Evolutionary conservation across 805 yeast species (phyloP), one percentile per base, ranked within the genome.

Genomic region (Candida boleticola): DNA sequence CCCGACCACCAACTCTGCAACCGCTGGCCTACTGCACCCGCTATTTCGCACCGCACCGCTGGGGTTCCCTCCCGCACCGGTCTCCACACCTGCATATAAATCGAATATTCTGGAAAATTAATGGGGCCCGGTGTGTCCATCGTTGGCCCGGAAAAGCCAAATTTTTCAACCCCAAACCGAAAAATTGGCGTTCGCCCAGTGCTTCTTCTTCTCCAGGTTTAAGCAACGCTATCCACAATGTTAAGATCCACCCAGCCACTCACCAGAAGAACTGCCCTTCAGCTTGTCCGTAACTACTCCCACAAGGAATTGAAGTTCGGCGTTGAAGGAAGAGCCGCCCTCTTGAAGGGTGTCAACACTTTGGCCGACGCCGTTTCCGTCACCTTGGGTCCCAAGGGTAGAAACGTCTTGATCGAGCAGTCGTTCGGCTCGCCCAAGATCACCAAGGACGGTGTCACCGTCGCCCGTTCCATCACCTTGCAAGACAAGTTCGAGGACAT

Each of bases 391-490:
- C 99, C 99, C 57, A 90, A 90, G 68, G 99, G 99, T 60, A 84
- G 99, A 70, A 92, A 89, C 58, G 99, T 89, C 29, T 77, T 92
- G 55, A 90, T 93, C 62, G 98, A 92, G 73, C 99, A 93, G 73
- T 85, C 88, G 49, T 93, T 88, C 54, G 97, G 97, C 52, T 80
- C 96, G 40, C 99, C 99, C 56, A 92, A 92, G 76, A 92, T 92
- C 77, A 92, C 99, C 69, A 92, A 92, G 74, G 99, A 92, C 66
- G 99, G 99, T 79, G 97, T 89, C 40, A 89, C 98, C 36, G 97
- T 92, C 46, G 99, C 99, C 48, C 80, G 77, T 60, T 82, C 95
- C 42, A 81, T 92, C 57, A 78, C 80, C 32, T 73, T 93, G 53
- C 73, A 84, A 63, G 95, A 93, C 74, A 88, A 84, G 68, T 92